Percentiles rank a stretch among this genome's conserved stretches.
Evolutionary conservation across 2,329 filamentous ascomycete genomes (phyloP).

Genomic region (Monosporascus sp.): DNA sequence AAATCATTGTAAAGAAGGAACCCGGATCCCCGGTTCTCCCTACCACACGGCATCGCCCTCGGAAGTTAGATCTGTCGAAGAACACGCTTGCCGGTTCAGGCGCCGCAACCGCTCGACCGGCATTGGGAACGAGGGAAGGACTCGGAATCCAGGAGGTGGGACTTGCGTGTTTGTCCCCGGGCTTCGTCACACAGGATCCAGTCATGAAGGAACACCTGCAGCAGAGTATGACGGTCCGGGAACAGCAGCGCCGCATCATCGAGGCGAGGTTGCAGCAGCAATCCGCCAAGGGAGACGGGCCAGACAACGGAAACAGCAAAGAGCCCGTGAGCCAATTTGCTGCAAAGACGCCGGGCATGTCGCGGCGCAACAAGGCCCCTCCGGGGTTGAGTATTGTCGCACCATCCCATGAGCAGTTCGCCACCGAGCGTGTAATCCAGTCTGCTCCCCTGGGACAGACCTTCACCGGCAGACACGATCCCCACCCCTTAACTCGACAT

Average conservation of each 20-base stretch:
- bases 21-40: slow-evolving; percentile 79
- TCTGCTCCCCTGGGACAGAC: slow-evolving; percentile 92
- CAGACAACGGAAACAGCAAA: slow-evolving; percentile 51
- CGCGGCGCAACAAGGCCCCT: slow-evolving; percentile 72
- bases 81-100: slow-evolving; percentile 45
- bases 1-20: slow-evolving; percentile 96
- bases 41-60: slow-evolving; percentile 68
- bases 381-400: slow-evolving; percentile 92
- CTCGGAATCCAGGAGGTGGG: slow-evolving; percentile 88
- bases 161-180: slow-evolving; percentile 88
- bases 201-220: slow-evolving; percentile 93
- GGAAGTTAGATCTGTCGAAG: slow-evolving; percentile 73
- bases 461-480: slow-evolving; percentile 84
- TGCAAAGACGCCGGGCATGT: slow-evolving; percentile 67
- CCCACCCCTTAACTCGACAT: slow-evolving; percentile 71
- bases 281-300: slow-evolving; percentile 70
- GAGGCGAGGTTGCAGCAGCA: slow-evolving; percentile 87
- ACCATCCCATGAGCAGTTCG: slow-evolving; percentile 86
- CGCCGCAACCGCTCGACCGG: slow-evolving; percentile 62
- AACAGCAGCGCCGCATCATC: slow-evolving; percentile 93
- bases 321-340: slow-evolving; percentile 44
- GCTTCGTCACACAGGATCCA: slow-evolving; percentile 95
- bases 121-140: slow-evolving; percentile 73
- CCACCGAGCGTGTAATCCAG: slow-evolving; percentile 91
- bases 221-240: slow-evolving; percentile 85